Conservation (phyloP, 1,284 basidiomycete species). For the Malassezia japonica region DNA sequence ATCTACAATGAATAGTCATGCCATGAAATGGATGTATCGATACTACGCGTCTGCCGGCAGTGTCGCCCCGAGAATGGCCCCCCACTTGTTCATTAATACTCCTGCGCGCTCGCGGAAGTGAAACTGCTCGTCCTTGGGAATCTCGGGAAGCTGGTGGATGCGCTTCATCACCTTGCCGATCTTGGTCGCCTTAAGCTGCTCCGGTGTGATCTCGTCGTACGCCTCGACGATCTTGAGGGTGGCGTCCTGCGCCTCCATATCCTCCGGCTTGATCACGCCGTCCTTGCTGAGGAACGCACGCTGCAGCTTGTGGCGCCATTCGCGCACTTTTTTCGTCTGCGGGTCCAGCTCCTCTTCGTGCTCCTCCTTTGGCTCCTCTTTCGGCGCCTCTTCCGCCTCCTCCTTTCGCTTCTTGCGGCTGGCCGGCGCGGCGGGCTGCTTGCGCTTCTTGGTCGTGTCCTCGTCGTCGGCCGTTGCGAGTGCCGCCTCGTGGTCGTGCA, state of each 20-base stretch:
- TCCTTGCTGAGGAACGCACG: slow-evolving; percentile 68
- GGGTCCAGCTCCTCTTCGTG: slow-evolving; percentile 53
- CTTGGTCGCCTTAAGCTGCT: slow-evolving; percentile 76
- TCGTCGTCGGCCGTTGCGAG: slow-evolving; percentile 57
- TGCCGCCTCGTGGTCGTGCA: slow-evolving; percentile 23
- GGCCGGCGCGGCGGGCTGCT: neutral
- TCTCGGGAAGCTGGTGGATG: slow-evolving; percentile 61
- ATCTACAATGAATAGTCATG: too few species aligned
- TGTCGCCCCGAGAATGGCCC: slow-evolving; percentile 18
- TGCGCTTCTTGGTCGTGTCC: slow-evolving; percentile 49
- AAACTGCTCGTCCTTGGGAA: slow-evolving; percentile 75
- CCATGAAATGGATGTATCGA: too few species aligned
- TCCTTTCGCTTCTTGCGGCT: slow-evolving; percentile 55
- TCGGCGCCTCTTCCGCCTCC: slow-evolving; percentile 51
- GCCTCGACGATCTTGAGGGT: slow-evolving; percentile 73
- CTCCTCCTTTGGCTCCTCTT: slow-evolving; percentile 48
- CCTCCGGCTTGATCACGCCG: slow-evolving; percentile 37
- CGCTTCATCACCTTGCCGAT: slow-evolving; percentile 98
- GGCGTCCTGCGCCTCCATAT: slow-evolving; percentile 56
- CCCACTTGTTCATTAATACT: slow-evolving; percentile 51
- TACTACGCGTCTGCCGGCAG: neutral
- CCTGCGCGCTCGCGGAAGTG: slow-evolving; percentile 66
- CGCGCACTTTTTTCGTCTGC: slow-evolving; percentile 55
- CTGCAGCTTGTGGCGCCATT: slow-evolving; percentile 80
- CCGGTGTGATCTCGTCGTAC: slow-evolving; percentile 69